Evolutionary conservation across 2,329 filamentous ascomycete species (phyloP).

Genomic region (Fusarium circinatum): DNA sequence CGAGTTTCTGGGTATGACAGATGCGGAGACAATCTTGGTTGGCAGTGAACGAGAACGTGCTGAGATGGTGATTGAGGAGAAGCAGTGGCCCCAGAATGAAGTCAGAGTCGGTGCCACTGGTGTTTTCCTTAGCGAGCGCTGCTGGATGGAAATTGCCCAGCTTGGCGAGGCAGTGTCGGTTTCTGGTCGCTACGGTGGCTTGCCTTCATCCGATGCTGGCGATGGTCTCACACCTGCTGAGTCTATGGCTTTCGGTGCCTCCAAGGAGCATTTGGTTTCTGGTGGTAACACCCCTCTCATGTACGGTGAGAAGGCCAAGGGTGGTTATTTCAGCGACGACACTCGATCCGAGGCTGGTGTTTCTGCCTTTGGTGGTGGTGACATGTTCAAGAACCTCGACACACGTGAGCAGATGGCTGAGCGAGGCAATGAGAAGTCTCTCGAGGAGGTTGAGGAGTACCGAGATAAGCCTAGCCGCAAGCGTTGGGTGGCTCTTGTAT

Average conservation of each 20-base stretch:
- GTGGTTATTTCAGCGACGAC: slow-evolving; percentile 90
- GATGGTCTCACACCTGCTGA: slow-evolving; percentile 69
- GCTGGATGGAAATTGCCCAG: slow-evolving; percentile 91
- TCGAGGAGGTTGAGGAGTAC: slow-evolving; percentile 90
- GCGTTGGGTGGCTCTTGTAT: slow-evolving; percentile 89
- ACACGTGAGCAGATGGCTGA: slow-evolving; percentile 95
- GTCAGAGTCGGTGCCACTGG: slow-evolving; percentile 91
- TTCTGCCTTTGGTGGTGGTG: slow-evolving; percentile 89
- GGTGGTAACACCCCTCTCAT: slow-evolving; percentile 65
- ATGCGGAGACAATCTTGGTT: slow-evolving; percentile 85
- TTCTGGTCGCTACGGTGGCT: slow-evolving; percentile 50
- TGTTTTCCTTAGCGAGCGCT: slow-evolving; percentile 93
- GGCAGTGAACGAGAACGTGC: slow-evolving; percentile 93
- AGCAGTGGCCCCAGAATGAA: slow-evolving; percentile 92
- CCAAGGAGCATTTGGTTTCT: slow-evolving; percentile 68
- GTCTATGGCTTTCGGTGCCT: slow-evolving; percentile 69
- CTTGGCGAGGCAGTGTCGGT: slow-evolving; percentile 71
- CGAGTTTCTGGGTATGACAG: slow-evolving; percentile 90
- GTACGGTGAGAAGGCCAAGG: slow-evolving; percentile 80
- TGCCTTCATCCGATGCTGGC: slow-evolving; percentile 65
- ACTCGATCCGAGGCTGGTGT: slow-evolving; percentile 89
- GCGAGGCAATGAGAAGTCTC: slow-evolving; percentile 88
- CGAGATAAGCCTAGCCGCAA: slow-evolving; percentile 82
- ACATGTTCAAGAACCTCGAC: slow-evolving; percentile 98
- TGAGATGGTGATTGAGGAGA: slow-evolving; percentile 90